phyloP scores from a whole-genome alignment of 495 filamentous ascomycete genomes.

The Penicillium simplicissimum region DNA sequence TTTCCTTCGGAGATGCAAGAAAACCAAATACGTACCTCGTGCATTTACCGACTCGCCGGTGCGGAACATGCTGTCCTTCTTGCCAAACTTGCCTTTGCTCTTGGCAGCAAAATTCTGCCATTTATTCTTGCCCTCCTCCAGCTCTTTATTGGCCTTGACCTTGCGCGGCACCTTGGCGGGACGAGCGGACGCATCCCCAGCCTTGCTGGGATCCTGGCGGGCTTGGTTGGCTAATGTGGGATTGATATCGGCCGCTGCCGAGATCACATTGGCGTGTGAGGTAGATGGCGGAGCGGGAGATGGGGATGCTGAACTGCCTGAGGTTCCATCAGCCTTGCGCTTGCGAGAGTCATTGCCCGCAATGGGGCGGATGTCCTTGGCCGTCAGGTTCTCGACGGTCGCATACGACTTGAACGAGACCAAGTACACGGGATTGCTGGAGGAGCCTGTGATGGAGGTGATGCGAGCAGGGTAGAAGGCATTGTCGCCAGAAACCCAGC shows the following conservation, averaged over 20 bases:
- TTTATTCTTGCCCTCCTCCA: conserved; percentile 87
- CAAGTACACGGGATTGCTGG: conserved; percentile 82
- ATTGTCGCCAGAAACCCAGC: conserved; percentile 88
- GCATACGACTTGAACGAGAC: conserved; percentile 89
- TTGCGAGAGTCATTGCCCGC: conserved; percentile 68
- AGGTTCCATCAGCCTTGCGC: conserved; percentile 84
- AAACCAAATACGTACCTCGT: conserved; percentile 60
- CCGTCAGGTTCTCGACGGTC: conserved; percentile 79
- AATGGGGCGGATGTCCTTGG: conserved; percentile 81
- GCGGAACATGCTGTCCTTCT: conserved; percentile 97
- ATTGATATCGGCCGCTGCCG: conserved; percentile 84
- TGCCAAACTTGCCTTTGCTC: conserved; percentile 74
- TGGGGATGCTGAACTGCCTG: conserved; percentile 52
- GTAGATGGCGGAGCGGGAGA: conserved; percentile 42
- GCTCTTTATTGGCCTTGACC: conserved; percentile 84
- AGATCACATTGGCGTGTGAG: conserved; percentile 66
- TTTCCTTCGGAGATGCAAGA: neutral
- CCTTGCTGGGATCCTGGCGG: conserved; percentile 65
- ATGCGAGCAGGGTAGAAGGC: conserved; percentile 91
- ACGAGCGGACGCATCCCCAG: conserved; percentile 63
- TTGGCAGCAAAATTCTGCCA: conserved; percentile 91
- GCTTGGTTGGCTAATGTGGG: conserved; percentile 71
- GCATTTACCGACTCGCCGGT: conserved; percentile 83
- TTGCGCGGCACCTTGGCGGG: conserved; percentile 72
- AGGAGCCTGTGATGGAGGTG: conserved; percentile 88